Base-by-base conservation (phyloP, 2,329 filamentous ascomycete genomes). In the Epichloe elymi region DNA sequence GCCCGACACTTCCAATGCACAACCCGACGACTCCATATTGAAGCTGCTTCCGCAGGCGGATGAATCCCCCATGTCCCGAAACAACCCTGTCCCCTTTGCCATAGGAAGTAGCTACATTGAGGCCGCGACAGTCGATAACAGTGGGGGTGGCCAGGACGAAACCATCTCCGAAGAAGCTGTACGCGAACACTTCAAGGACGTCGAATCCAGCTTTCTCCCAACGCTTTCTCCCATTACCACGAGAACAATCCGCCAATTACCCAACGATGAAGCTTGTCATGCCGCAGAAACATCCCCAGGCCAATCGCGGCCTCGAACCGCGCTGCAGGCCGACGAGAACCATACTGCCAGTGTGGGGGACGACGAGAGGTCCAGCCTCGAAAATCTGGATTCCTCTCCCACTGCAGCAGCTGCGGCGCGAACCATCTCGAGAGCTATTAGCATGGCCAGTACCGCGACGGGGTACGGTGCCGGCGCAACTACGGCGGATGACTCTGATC, bases 131-230 rank as follows among this genome's bases (percentile, higher is more conserved):
- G 59, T 68, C 50, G 67, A 71, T 47, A 56, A 63, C 20, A 67
- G 62, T 30, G 55, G 55, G 56, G 14, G 23, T 26, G 57, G 48
- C 15, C 54, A 59, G 10, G 67, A 72, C 50, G 74, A 79, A 50
- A 76, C 75, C 3, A 61, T 78, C 41, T 73, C 73, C 42, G 76
- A 80, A 56, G 70, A 74, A 45, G 71, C 71, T 42, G 70, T 81
- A 19, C 70, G 73, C 54, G 72, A 74, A 51, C 79, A 83, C 59
- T 63, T 84, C 19, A 72, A 76, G 57, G 80, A 84, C 59, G 73
- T 83, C 55, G 81, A 85, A 60, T 83, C 80, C 36, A 84, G 80
- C 65, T 84, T 84, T 59, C 62, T 81, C 50, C 75, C 77, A 2
- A 72, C 74, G 5, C 62, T 77, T 5, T 83, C 80, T 7, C 79